Conservation (phyloP, 2,329 filamentous ascomycete species). For the Ceratocystis ficicola region DNA sequence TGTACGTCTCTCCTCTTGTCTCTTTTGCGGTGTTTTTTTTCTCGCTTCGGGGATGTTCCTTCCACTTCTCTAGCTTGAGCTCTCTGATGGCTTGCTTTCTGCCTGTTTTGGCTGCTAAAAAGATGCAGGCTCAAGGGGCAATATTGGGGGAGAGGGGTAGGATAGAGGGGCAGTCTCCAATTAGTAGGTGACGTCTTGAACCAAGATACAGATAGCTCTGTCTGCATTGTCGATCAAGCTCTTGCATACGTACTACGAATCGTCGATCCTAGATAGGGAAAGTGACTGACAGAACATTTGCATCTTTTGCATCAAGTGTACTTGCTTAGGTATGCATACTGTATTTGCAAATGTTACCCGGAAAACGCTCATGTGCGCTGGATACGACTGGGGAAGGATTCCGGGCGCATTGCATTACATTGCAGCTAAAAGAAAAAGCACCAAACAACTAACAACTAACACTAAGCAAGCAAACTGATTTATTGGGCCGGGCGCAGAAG, state of each 20-base stretch:
- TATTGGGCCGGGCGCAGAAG: not conserved
- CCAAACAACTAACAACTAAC: conserved; percentile 1
- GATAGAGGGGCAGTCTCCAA: not conserved
- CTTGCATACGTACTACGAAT: not conserved
- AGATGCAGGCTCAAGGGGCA: not conserved
- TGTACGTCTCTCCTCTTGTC: not conserved
- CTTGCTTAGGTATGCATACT: not conserved
- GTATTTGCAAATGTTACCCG: not conserved
- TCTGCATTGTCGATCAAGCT: conserved; percentile 9
- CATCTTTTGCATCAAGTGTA: not conserved
- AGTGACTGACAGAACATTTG: not conserved
- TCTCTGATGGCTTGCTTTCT: not conserved
- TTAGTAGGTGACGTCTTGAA: conserved; percentile 4
- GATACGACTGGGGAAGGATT: not conserved
- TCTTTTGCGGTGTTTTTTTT: not conserved
- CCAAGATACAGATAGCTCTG: not conserved
- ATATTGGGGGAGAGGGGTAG: not conserved
- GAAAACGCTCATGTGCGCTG: not conserved
- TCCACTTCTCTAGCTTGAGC: not conserved
- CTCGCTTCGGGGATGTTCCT: conserved; percentile 1
- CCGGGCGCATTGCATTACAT: conserved; percentile 1
- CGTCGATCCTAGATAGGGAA: not conserved
- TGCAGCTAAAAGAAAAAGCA: not conserved
- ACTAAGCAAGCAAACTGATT: not conserved
- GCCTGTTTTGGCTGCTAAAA: not conserved